Evolutionary conservation across 78 protist genomes (phyloP).

Genomic region (Ministeria vibrans): DNA sequence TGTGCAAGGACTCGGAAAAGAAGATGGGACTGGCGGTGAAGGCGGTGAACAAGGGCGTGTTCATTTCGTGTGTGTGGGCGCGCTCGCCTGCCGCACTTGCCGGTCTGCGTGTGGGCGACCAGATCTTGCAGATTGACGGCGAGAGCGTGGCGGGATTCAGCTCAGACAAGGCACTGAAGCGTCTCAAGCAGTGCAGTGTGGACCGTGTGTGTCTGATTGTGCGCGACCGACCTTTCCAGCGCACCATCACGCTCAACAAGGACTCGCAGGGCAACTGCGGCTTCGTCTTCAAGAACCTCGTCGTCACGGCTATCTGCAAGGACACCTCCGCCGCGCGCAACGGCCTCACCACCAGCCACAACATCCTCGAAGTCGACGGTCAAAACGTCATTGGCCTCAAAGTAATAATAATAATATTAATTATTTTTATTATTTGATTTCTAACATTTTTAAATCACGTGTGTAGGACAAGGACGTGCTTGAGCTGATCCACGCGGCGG

Average conservation of each 20-base stretch:
- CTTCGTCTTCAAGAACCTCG: neutral
- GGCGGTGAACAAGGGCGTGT: constrained; percentile 24
- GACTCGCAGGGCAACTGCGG: constrained; percentile 2
- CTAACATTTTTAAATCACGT: neutral
- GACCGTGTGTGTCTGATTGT: neutral
- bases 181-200: neutral
- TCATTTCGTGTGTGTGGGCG: neutral
- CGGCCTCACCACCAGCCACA: constrained; percentile 4
- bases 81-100: constrained; percentile 12
- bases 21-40: constrained; percentile 10
- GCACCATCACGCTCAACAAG: constrained; percentile 13
- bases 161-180: neutral
- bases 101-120: constrained; percentile 25
- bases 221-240: constrained; percentile 19
- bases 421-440: no score
- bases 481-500: neutral
- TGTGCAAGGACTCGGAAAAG: neutral
- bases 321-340: constrained; percentile 25
- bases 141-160: constrained; percentile 14
- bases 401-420: neutral
- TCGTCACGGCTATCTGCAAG: neutral
- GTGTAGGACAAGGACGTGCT: neutral
- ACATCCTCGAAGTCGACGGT: constrained; percentile 16
- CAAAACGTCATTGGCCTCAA: constrained; percentile 2
- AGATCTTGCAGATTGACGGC: constrained; percentile 15